Base-by-base conservation (phyloP, 2,329 filamentous ascomycete species). In the Aspergillus amoenus region DNA sequence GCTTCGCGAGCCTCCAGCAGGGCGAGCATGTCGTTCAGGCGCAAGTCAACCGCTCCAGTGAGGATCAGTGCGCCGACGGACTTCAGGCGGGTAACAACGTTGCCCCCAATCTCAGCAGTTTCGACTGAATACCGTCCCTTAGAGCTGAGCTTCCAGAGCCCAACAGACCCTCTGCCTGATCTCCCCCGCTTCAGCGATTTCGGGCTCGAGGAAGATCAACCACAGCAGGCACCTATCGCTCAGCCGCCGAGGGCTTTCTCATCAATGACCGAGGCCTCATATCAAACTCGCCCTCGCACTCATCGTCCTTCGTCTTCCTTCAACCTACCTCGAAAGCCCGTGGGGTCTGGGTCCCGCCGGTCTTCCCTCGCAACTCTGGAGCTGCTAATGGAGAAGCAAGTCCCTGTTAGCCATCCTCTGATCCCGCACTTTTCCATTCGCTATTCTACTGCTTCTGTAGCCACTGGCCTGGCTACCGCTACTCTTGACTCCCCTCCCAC, bases 141-240 rank as follows among this genome's bases (percentile, higher is more conserved):
- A n/a, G 73, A 80, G 64, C 68, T 81, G 46, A 80, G 73, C 62
- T 79, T 81, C 52, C 74, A 79, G 63, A 64, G 70, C 52, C 70
- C 75, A n/a, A 72, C 72, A 40, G 76, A 78, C 63, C 69, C 71
- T 56, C 64, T 80, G 13, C 76, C 78, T 27, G 71, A 77, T 56
- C 68, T 81, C 30, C 78, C 78, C 18, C 68, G 68, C 22, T 81
- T 81, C 58, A 71, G 74, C 17, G 52, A 66, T 2, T 74, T 77
- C 46, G 68, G 69, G n/a, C 58, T 77, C 15, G 68, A 70, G 2
- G 68, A 69, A 2, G 59, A 57, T 32, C 55, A 15, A 58, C 65
- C 21, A 57, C 66, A 58, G 65, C 8, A 34, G 15, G 32, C 51
- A 41, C 68, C 62, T 58, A 65, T 60, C 15, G 45, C 61, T 12